Evolutionary conservation across 108 stramenopile genomes (phyloP).

Genomic region (Poteriospumella lacustris): DNA sequence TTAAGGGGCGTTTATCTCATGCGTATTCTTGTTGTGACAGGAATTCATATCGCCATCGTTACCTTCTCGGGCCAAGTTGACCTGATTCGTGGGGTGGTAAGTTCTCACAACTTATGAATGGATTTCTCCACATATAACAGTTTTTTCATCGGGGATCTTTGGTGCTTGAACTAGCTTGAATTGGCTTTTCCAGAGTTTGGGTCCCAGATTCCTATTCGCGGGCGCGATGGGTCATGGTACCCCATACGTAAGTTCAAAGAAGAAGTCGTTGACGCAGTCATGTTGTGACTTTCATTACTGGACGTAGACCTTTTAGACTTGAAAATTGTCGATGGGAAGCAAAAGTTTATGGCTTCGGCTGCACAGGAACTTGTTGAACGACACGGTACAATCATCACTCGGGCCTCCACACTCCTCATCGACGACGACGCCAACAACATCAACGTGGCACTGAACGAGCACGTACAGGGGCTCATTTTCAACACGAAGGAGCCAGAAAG

Average conservation of each 20-base stretch:
- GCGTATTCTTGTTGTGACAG: slow-evolving; percentile 24
- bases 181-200: slow-evolving; percentile 2
- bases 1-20: too few species aligned
- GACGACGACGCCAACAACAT: slow-evolving; percentile 87
- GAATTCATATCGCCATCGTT: slow-evolving; percentile 75
- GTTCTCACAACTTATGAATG: not conserved
- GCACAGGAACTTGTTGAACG: slow-evolving; percentile 70
- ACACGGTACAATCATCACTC: slow-evolving; percentile 53
- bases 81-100: slow-evolving; percentile 66
- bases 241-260: slow-evolving; percentile 53
- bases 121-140: too few species aligned
- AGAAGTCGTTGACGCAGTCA: too few species aligned
- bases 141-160: too few species aligned
- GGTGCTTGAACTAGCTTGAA: not conserved
- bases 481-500: too few species aligned
- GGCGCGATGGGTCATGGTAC: slow-evolving; percentile 70
- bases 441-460: slow-evolving; percentile 60
- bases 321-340: slow-evolving; percentile 84
- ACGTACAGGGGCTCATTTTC: too few species aligned
- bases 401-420: slow-evolving; percentile 74
- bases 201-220: slow-evolving; percentile 70
- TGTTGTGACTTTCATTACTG: too few species aligned
- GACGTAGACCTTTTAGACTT: too few species aligned
- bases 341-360: slow-evolving; percentile 82
- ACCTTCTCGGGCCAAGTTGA: slow-evolving; percentile 76